A percentile compares a stretch with the other conserved stretches of the same genome.
phyloP scores from a whole-genome alignment of 345 rosid species.

The Kandelia obovata region DNA sequence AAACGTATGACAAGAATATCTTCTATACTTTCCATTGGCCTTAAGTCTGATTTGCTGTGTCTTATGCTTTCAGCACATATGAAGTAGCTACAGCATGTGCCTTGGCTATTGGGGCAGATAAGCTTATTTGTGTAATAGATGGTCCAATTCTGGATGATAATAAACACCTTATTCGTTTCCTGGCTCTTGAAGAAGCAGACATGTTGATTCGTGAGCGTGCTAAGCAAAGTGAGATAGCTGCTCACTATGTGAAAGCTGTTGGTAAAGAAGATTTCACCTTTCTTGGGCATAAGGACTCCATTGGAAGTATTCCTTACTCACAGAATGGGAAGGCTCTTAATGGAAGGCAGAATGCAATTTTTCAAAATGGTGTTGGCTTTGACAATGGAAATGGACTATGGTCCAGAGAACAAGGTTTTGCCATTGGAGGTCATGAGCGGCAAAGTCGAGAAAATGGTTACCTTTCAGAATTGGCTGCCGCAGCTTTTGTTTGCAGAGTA shows the following conservation, averaged over 20 bases:
- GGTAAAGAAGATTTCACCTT: slow-evolving; percentile 41
- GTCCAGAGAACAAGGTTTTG: slow-evolving; percentile 93
- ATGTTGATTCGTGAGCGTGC: slow-evolving; percentile 73
- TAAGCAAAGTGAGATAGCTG: slow-evolving; percentile 87
- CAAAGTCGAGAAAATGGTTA: slow-evolving; percentile 72
- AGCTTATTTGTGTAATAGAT: slow-evolving; percentile 86
- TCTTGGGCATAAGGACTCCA: slow-evolving; percentile 40
- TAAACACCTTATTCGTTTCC: slow-evolving; percentile 77
- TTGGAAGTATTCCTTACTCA: slow-evolving; percentile 34
- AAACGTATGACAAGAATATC: background rate
- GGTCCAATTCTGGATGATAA: slow-evolving; percentile 87
- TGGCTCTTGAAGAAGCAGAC: slow-evolving; percentile 92
- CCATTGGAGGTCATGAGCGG: slow-evolving; percentile 88
- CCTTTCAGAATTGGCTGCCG: slow-evolving; percentile 90
- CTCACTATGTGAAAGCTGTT: slow-evolving; percentile 86
- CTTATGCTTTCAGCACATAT: slow-evolving; percentile 61
- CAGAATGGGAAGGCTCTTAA: slow-evolving; percentile 40
- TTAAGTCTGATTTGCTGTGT: slow-evolving; percentile 6
- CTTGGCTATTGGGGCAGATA: slow-evolving; percentile 87
- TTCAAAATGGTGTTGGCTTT: slow-evolving; percentile 89
- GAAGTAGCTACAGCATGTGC: slow-evolving; percentile 99
- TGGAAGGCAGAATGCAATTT: slow-evolving; percentile 41
- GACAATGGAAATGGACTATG: slow-evolving; percentile 74
- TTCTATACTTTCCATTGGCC: background rate
- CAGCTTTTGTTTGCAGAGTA: slow-evolving; percentile 93